Evolutionary conservation across 352 stramenopile genomes (phyloP), one percentile per base, ranked within the genome.

Genomic region (Phytophthora ramorum): DNA sequence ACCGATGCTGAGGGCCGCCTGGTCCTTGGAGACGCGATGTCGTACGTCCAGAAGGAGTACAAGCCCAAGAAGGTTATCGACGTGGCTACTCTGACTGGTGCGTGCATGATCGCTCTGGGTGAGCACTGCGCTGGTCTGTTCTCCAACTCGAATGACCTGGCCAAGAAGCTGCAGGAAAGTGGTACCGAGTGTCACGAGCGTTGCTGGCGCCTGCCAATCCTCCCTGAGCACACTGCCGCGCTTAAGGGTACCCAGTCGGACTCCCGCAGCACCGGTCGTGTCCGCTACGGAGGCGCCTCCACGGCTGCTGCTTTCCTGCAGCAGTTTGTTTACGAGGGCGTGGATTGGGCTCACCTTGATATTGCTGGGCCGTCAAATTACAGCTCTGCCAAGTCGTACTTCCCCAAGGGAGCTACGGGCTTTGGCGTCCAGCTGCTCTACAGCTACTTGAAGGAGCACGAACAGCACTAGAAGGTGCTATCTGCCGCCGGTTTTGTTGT

Each of bases 41-140:
- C 92, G 53, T 96, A 94, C 66, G 76, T 97, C 57, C 81, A 97
- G 75, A 82, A 95, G 68, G 67, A 91, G 60, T 93, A 94, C 80
- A 90, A 89, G 43, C 88, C 92, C 7, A 88, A 98, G 68, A 93
- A 89, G n/a, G 71, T 99, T 51, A 92, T 99, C 54, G 94, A 99
- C 61, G 89, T 98, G 17, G 95, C 94, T 30, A 99, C 96, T 38
- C 81, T 99, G 24, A 98, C 94, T 20, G 91, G 91, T 34, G 92
- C 92, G 14, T 97, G 91, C 59, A 89, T 97, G 46, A 83, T 98
- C 20, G 90, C 90, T 9, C 73, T 97, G 35, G 96, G 88, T 32
- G 85, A 96, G 55, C 84, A 94, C 66, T 96, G 91, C 43, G 94
- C 92, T 4, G 92, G 96, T 6, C 65, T 97, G 20, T 98, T 98